Base-by-base conservation (phyloP, 441 rosid species). In the Brassica balearica region DNA sequence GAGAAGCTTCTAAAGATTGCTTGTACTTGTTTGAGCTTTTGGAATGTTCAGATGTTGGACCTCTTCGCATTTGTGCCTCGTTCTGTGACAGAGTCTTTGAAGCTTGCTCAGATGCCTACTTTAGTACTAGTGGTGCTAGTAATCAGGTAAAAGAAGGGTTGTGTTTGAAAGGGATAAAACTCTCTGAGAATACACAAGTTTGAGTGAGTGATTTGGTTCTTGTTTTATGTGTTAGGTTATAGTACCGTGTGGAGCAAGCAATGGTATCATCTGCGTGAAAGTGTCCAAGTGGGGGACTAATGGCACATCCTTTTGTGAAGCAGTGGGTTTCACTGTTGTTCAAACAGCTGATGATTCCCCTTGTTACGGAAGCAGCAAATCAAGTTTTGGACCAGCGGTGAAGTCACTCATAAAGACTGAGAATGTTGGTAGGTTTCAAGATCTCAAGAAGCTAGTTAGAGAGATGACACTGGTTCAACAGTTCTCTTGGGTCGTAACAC, bases 91-190 rank as follows among this genome's bases (percentile, higher is more conserved):
- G 93, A 91, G 92, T 90, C 65, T 89, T 88, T 65, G 76, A 85
- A 78, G 94, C 96, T 72, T 95, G 97, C 82, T 80, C 86, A 17
- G 73, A 68, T 72, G 96, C 98, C 60, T 95, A 89, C 87, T 95
- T 95, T 83, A 86, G 90, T 82, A 86, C 89, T 32, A 84, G 86
- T 88, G 88, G 88, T 74, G 80, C 81, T 78, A 83, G 98, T 89
- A 74, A 84, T 65, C 29, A 85, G 86, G 99, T 89, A 17, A 41
- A 76, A 19, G 46, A 9, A 1, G 2, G 17, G 8, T n/a, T 34
- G 20, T 69, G 51, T 65, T 34, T 29, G 27, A 29, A 22, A 53
- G 1, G 8, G 8, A 27, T 29, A 38, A 2, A 48, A 5, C 19
- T 19, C 10, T 23, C 8, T 34, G 38, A 27, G 58, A 34, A 20